These are phyloP conservation scores for Penicillium freii DNA, from an alignment of 2,329 filamentous ascomycete genomes.

Conservation along the genomic window DNA sequence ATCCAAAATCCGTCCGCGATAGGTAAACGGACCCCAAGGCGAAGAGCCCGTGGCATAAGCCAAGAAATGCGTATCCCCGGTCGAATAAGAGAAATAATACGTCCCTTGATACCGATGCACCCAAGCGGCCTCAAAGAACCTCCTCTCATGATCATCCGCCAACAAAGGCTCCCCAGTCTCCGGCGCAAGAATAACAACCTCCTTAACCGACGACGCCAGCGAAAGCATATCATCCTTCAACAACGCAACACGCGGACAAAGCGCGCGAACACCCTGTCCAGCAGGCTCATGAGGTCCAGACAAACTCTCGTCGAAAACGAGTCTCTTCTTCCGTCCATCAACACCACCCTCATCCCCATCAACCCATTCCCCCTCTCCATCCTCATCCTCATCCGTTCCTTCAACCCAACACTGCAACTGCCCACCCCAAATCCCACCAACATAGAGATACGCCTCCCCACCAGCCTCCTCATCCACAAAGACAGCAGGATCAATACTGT, in stretches of 20 bases:
- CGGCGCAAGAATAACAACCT: constrained; percentile 62
- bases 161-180: constrained; percentile 59
- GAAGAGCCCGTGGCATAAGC: constrained; percentile 65
- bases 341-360: constrained; percentile 23
- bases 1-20: constrained; percentile 68
- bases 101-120: constrained; percentile 67
- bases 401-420: constrained; percentile 70
- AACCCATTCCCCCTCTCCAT: not conserved
- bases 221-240: constrained; percentile 64
- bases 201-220: constrained; percentile 56
- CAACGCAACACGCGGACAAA: constrained; percentile 65
- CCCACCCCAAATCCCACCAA: constrained; percentile 77
- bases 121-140: constrained; percentile 82
- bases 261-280: constrained; percentile 56
- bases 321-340: constrained; percentile 23
- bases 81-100: constrained; percentile 78
- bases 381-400: constrained; percentile 45
- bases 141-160: constrained; percentile 67
- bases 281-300: constrained; percentile 59
- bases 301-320: constrained; percentile 56
- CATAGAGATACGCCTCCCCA: constrained; percentile 66
- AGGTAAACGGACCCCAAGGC: constrained; percentile 71
- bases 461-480: constrained; percentile 65
- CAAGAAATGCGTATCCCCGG: constrained; percentile 73
- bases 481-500: constrained; percentile 72